These are phyloP conservation scores for Cercis canadensis DNA, from an alignment of 306 rosid genomes.

Conservation along the genomic window DNA sequence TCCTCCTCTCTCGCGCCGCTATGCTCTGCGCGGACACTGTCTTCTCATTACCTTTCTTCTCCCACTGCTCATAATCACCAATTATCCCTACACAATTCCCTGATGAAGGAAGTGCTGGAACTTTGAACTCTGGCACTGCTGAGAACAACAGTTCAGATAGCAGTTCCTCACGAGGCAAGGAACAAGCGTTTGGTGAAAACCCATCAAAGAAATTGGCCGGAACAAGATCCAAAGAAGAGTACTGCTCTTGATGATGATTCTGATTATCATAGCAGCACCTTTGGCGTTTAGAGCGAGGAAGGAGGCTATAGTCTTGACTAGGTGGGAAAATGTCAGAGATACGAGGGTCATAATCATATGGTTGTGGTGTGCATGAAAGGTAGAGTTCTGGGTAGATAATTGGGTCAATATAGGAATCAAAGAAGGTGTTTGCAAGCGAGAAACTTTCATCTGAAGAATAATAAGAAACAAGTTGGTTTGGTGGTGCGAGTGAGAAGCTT, in stretches of 20 bases:
- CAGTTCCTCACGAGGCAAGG: neutral
- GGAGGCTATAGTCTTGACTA: neutral
- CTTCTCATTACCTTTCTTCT: too few relatives aligned
- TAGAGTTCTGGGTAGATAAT: conserved; percentile 3
- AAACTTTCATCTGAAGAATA: conserved; percentile 35
- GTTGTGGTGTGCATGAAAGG: neutral
- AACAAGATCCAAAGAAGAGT: neutral
- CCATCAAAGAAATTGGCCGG: conserved; percentile 31
- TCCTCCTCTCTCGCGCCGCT: conserved; percentile 85
- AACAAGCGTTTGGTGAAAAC: conserved; percentile 4
- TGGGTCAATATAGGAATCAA: conserved; percentile 32
- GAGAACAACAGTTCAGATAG: neutral
- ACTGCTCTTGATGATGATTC: neutral
- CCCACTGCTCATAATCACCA: too few relatives aligned
- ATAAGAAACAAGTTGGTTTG: neutral
- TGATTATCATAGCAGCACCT: conserved; percentile 16
- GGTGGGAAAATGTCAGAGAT: conserved; percentile 6
- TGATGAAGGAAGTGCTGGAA: neutral
- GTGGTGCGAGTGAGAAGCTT: neutral
- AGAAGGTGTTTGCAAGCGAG: neutral
- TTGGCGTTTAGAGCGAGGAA: conserved; percentile 43
- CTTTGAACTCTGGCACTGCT: conserved; percentile 12
- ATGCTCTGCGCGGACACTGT: conserved; percentile 64
- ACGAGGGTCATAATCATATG: neutral
- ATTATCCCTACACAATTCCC: neutral